Percentiles rank a stretch among this genome's conserved stretches.
These are phyloP conservation scores for Rhizophora mangle DNA, from an alignment of 345 rosid genomes.

Conservation along the genomic window DNA sequence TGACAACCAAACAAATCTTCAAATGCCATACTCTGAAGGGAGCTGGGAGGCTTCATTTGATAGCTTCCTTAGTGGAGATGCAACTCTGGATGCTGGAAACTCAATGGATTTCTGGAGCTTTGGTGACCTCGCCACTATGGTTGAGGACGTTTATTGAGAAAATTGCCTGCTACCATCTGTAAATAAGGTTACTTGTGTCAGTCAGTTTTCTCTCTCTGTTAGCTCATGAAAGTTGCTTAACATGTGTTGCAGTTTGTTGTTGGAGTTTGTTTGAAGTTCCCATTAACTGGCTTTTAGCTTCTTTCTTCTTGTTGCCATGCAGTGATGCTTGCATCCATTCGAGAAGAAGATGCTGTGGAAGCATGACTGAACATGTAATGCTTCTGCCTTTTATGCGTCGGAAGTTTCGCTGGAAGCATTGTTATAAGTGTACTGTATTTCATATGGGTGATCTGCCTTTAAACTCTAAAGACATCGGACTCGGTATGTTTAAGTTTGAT, in stretches of 20 bases:
- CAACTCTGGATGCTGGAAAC: constrained; percentile 54
- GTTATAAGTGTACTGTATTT: constrained; percentile 12
- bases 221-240: constrained; percentile 12
- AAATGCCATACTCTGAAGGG: constrained; percentile 49
- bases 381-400: constrained; percentile 24
- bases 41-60: constrained; percentile 75
- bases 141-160: constrained; percentile 55
- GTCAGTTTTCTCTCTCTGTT: constrained; percentile 32
- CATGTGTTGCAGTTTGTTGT: constrained; percentile 11
- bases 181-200: constrained; percentile 73
- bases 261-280: not conserved
- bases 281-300: not conserved
- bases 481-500: constrained; percentile 20
- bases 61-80: constrained; percentile 50
- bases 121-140: constrained; percentile 55
- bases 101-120: constrained; percentile 74
- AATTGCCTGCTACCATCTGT: constrained; percentile 38
- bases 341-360: constrained; percentile 30
- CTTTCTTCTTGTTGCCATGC: constrained; percentile 15
- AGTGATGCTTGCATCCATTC: constrained; percentile 34
- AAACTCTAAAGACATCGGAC: constrained; percentile 16
- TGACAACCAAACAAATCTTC: constrained; percentile 47
- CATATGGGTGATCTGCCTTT: constrained; percentile 23
- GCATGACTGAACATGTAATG: constrained; percentile 32
- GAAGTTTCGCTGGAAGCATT: constrained; percentile 22